Evolutionary conservation across 805 yeast genomes (phyloP), one percentile per base, ranked within the genome.

Genomic region (Komagataella kurtzmanii): DNA sequence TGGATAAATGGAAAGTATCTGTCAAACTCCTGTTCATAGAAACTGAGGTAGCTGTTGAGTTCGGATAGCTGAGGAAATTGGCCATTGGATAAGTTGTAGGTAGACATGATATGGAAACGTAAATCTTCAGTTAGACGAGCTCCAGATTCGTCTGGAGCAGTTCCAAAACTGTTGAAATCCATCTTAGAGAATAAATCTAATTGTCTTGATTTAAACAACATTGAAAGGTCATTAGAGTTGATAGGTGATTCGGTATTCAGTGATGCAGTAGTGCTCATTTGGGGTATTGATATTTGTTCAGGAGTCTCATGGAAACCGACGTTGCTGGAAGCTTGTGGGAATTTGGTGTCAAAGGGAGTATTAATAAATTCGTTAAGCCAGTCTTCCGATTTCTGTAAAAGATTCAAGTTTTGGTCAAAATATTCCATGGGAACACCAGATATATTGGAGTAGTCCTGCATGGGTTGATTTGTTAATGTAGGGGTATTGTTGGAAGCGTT

Each of bases 1-100:
- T 89, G 96, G 55, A 90, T 78, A 62, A 89, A 88, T 21, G 95
- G 90, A 66, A 88, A 83, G 62, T 85, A 89, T 52, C 78, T 79
- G 68, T 85, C 85, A 66, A 88, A 89, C 60, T 88, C 89, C 50
- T 76, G 73, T 56, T 80, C 86, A 66, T 81, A 90, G 10, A 89
- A 70, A n/a, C 77, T 74, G 57, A 85, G 76, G 64, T 87, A 90
- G 48, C 79, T 76, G 62, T 88, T 89, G 58, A 90, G 68, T 57
- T 89, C 96, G 19, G 79, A 81, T 49, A 83, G 68, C 7, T 81
- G 77, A 0, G 96, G 96, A 57, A 89, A 83, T 57, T 85, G 82
- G 14, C 74, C 67, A 18, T 77, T 75, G 23, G 72, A 64, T 53
- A 85, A 65, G 55, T 77, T 74, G 61, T 83, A 80, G 30, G 71